A percentile compares a stretch with the other conserved stretches of the same genome.
Evolutionary conservation across 352 stramenopile genomes (phyloP).

Genomic region (Pythium graminicola): DNA sequence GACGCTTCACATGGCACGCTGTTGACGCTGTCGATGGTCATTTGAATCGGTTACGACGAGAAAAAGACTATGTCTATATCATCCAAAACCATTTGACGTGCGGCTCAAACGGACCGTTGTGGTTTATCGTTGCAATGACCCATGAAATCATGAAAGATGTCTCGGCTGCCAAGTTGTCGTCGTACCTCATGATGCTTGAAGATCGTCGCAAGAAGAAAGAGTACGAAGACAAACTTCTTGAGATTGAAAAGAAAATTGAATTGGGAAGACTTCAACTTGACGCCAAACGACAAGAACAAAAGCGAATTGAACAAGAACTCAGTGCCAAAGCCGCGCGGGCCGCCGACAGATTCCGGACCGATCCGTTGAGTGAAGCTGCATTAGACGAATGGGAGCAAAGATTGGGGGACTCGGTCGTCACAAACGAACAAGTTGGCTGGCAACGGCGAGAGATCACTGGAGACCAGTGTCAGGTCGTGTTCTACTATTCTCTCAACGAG

Average conservation of each 20-base stretch:
- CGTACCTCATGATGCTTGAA: conserved; percentile 39
- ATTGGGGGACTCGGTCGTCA: conserved; percentile 35
- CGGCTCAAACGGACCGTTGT: conserved; percentile 34
- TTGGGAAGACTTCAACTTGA: conserved; percentile 43
- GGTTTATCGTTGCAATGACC: conserved; percentile 43
- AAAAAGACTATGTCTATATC: conserved; percentile 53
- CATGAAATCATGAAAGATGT: conserved; percentile 55
- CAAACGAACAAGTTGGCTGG: conserved; percentile 48
- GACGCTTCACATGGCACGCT: conserved; percentile 64
- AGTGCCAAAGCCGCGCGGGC: conserved; percentile 29
- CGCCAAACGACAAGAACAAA: conserved; percentile 57
- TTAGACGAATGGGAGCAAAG: conserved; percentile 45
- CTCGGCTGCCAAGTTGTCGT: conserved; percentile 30
- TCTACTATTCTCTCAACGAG: conserved; percentile 61
- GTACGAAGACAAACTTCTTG: conserved; percentile 46
- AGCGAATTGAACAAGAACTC: conserved; percentile 48
- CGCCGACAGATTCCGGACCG: conserved; percentile 23
- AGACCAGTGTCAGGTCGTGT: conserved; percentile 46
- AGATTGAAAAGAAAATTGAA: conserved; percentile 68
- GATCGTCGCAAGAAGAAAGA: conserved; percentile 37
- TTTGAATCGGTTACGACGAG: conserved; percentile 38
- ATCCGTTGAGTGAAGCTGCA: conserved; percentile 18
- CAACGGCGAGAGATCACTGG: conserved; percentile 46
- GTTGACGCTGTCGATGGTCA: conserved; percentile 25
- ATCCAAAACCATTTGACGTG: conserved; percentile 38